Conservation (phyloP, 148 eudicot species). For the Arbutus unedo region DNA sequence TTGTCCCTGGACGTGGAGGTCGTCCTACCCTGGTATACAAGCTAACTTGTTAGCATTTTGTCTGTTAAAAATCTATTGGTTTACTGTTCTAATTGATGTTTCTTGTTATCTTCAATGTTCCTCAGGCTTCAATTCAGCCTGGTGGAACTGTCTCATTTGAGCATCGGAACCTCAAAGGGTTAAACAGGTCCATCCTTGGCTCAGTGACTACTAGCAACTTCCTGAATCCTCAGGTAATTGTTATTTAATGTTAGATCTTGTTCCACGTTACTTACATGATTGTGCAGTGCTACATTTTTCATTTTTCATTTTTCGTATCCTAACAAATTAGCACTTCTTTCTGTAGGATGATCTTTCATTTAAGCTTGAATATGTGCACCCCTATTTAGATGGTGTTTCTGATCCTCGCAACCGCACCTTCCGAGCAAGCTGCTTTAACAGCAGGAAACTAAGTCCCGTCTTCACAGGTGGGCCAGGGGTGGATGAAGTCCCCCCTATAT, state of each 20-base stretch:
- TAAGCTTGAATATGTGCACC: slow-evolving; percentile 96
- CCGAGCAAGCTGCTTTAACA: slow-evolving; percentile 76
- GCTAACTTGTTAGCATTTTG: slow-evolving; percentile 1
- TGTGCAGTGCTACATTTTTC: neutral
- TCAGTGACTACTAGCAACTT: slow-evolving; percentile 93
- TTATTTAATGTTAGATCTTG: neutral
- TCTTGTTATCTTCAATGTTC: slow-evolving; percentile 11
- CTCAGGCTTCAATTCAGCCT: slow-evolving; percentile 94
- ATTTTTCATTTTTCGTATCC: neutral
- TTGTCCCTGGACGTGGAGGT: slow-evolving; percentile 90
- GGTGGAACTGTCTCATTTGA: slow-evolving; percentile 95
- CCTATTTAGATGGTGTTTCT: slow-evolving; percentile 77
- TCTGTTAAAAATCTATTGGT: neutral
- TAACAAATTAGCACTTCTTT: slow-evolving; percentile 12
- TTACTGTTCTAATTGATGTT: neutral
- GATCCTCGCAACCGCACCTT: slow-evolving; percentile 78
- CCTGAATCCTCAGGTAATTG: slow-evolving; percentile 84
- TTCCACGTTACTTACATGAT: neutral
- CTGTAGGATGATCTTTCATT: slow-evolving; percentile 91
- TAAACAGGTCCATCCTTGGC: slow-evolving; percentile 86
- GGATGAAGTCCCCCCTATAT: slow-evolving; percentile 95
- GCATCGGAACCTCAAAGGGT: slow-evolving; percentile 83
- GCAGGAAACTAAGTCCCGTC: slow-evolving; percentile 92
- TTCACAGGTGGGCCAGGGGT: slow-evolving; percentile 96
- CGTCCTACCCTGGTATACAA: slow-evolving; percentile 82